Evolutionary conservation across 192 early-diverging fungal species (phyloP).

Genomic region (Coemansia sp.): DNA sequence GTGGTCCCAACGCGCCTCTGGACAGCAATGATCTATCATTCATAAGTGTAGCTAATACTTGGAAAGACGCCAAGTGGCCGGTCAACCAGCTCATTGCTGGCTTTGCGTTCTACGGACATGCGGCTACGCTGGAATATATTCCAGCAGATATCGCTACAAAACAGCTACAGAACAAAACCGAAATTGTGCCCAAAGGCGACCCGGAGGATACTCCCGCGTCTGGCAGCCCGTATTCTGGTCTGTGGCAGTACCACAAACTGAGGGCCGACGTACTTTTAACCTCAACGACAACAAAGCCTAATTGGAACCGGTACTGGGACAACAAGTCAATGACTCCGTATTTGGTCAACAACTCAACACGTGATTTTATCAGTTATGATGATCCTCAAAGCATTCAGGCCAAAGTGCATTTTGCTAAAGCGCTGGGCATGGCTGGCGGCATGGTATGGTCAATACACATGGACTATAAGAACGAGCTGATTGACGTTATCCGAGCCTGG

Average conservation of each 20-base stretch:
- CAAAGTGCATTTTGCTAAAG: conserved; percentile 58
- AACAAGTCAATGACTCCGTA: conserved; percentile 61
- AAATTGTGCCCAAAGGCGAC: conserved; percentile 52
- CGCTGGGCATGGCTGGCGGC: conserved; percentile 56
- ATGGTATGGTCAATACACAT: conserved; percentile 69
- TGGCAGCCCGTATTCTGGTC: conserved; percentile 51
- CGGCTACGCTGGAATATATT: conserved; percentile 36
- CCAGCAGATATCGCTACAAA: conserved; percentile 23
- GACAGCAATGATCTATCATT: conserved; percentile 44
- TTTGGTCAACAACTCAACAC: conserved; percentile 61
- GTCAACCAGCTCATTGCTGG: conserved; percentile 63
- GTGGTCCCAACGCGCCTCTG: conserved; percentile 64
- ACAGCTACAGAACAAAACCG: conserved; percentile 22
- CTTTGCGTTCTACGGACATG: conserved; percentile 61
- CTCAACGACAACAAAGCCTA: conserved; percentile 22
- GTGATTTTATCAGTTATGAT: conserved; percentile 66
- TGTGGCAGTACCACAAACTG: conserved; percentile 61
- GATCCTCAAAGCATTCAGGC: conserved; percentile 57
- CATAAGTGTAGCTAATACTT: conserved; percentile 49
- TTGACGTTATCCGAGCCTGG: conserved; percentile 20
- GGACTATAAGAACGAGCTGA: conserved; percentile 60
- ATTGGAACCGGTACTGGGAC: conserved; percentile 66
- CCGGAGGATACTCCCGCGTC: conserved; percentile 52
- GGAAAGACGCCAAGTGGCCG: conserved; percentile 60
- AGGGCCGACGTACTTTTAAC: conserved; percentile 48